Evolutionary conservation across 148 eudicot species (phyloP).

Genomic region (Spergularia bocconei): DNA sequence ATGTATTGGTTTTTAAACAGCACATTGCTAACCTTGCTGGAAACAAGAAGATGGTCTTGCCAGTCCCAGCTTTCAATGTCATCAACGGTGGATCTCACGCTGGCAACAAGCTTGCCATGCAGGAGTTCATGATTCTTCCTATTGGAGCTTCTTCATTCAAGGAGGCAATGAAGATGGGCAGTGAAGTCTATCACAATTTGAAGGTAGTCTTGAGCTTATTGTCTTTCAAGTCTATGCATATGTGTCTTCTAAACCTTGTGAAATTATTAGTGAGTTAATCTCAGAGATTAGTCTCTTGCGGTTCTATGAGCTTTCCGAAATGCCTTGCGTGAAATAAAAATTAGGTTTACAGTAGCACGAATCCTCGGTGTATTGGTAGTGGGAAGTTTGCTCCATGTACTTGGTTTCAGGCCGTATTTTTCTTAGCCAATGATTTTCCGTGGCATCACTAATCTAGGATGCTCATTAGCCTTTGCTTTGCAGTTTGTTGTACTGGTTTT

Average conservation of each 20-base stretch:
- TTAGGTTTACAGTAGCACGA: too few relatives aligned
- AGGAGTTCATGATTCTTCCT: conserved; percentile 98
- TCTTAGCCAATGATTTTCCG: too few relatives aligned
- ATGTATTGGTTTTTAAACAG: conserved; percentile 36
- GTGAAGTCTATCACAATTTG: conserved; percentile 89
- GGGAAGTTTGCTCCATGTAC: too few relatives aligned
- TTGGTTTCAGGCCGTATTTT: too few relatives aligned
- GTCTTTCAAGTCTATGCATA: neutral
- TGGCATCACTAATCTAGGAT: too few relatives aligned
- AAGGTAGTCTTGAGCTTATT: conserved; percentile 47
- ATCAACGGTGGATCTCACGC: conserved; percentile 99
- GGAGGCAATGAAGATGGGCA: conserved; percentile 99
- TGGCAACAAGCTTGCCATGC: conserved; percentile 99
- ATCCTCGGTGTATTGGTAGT: too few relatives aligned
- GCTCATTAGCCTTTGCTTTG: neutral
- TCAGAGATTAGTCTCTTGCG: neutral
- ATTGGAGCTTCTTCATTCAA: conserved; percentile 79
- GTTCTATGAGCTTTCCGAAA: neutral
- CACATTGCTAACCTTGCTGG: conserved; percentile 95
- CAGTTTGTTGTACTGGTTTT: neutral
- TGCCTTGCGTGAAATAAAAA: too few relatives aligned
- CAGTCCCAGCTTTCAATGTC: conserved; percentile 98
- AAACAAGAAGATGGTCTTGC: conserved; percentile 88
- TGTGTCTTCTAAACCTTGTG: neutral
- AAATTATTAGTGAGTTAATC: neutral